Evolutionary conservation across 768 basidiomycete species (phyloP).

Genomic region (Astraeus odoratus): DNA sequence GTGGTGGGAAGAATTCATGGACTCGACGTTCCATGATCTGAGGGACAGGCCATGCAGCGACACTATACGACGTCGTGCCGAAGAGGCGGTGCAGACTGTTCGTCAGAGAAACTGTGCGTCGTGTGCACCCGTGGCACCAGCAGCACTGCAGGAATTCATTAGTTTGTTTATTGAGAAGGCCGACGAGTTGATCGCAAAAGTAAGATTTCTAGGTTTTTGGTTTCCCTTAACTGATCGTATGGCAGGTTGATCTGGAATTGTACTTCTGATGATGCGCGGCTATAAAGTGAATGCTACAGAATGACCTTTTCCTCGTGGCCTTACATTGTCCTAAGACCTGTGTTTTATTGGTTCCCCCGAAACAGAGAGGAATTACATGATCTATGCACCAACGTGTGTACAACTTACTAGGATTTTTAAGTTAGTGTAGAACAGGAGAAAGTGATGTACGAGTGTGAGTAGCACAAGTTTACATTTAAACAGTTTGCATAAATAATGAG

Average conservation of each 20-base stretch:
- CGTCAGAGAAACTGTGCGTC: neutral
- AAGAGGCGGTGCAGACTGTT: neutral
- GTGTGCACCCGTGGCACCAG: conserved; percentile 1
- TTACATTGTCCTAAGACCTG: too few species aligned
- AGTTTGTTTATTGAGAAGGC: conserved; percentile 8
- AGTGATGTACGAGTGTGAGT: too few species aligned
- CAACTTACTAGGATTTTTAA: too few species aligned
- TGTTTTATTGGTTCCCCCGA: too few species aligned
- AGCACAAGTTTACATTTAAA: too few species aligned
- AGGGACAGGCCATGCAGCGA: conserved; percentile 13
- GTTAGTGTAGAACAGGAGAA: too few species aligned
- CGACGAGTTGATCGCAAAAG: conserved; percentile 8
- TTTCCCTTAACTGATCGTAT: neutral
- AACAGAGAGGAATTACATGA: too few species aligned
- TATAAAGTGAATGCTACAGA: neutral
- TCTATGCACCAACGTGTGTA: too few species aligned
- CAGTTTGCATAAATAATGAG: too few species aligned
- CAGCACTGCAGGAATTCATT: conserved; percentile 9
- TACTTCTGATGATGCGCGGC: neutral
- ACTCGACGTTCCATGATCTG: conserved; percentile 5
- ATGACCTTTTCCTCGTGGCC: neutral
- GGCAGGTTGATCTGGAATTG: conserved; percentile 9
- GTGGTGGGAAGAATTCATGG: conserved; percentile 19
- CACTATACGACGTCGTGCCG: neutral
- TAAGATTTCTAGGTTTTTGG: neutral